phyloP scores from a whole-genome alignment of 2,329 filamentous ascomycete genomes.

The Celoporthe dispersa region DNA sequence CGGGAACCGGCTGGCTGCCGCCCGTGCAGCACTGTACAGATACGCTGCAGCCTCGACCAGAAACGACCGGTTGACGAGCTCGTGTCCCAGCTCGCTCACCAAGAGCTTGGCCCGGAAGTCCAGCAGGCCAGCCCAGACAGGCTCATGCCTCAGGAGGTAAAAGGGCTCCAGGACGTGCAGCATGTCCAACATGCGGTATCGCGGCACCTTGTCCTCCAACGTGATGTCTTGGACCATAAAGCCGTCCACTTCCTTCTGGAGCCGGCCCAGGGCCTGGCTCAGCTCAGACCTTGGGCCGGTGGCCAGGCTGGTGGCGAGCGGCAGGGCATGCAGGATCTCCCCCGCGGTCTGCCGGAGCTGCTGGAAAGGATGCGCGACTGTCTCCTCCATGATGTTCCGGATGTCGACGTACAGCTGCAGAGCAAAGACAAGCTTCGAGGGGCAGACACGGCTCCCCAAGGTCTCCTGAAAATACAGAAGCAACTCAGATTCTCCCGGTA shows the following conservation, averaged over 20 bases:
- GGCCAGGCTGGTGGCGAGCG: constrained; percentile 26
- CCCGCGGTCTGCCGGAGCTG: constrained; percentile 32
- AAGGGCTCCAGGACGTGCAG: constrained; percentile 16
- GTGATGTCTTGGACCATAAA: constrained; percentile 33
- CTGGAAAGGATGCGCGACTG: constrained; percentile 31
- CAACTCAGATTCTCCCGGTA: constrained; percentile 36
- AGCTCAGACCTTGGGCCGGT: constrained; percentile 25
- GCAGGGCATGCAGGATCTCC: constrained; percentile 24
- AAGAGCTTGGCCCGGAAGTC: constrained; percentile 34
- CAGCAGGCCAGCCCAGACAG: constrained; percentile 35
- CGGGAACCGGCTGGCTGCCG: not conserved
- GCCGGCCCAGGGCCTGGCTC: constrained; percentile 20
- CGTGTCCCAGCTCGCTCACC: constrained; percentile 33
- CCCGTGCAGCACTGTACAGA: constrained; percentile 31
- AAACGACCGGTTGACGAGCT: constrained; percentile 31
- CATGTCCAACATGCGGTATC: constrained; percentile 26
- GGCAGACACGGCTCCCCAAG: constrained; percentile 30
- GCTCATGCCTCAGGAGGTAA: constrained; percentile 28
- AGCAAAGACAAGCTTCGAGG: constrained; percentile 37
- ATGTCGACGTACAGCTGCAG: constrained; percentile 40
- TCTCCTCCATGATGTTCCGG: constrained; percentile 37
- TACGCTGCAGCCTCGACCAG: constrained; percentile 34
- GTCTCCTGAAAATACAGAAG: constrained; percentile 35
- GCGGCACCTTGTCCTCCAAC: constrained; percentile 31
- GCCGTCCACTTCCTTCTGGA: constrained; percentile 29